Conservation (phyloP, 352 stramenopile species). For the Phytophthora macrochlamydospora region DNA sequence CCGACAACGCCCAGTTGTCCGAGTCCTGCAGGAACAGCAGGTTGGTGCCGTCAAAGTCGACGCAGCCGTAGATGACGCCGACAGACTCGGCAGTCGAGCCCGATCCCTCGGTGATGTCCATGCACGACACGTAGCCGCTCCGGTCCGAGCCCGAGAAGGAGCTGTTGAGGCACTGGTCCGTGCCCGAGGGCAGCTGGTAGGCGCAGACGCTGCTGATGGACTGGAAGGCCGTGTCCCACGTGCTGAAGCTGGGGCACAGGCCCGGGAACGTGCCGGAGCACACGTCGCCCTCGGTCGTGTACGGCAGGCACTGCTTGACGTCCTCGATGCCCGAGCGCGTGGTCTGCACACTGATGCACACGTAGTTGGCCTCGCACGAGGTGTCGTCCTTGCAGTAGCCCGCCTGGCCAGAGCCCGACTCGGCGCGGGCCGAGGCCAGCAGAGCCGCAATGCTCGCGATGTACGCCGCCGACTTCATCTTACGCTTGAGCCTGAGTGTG, state of each 20-base stretch:
- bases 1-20: constrained; percentile 56
- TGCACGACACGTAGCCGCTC: constrained; percentile 37
- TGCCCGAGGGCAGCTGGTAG: constrained; percentile 58
- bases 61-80: constrained; percentile 78
- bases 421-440: constrained; percentile 32
- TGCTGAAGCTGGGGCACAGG: constrained; percentile 78
- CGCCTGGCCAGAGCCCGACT: constrained; percentile 47
- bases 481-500: constrained; percentile 8
- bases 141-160: constrained; percentile 30
- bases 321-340: constrained; percentile 64
- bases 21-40: constrained; percentile 59
- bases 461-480: constrained; percentile 36
- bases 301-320: constrained; percentile 83
- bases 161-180: constrained; percentile 49
- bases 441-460: constrained; percentile 31
- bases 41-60: constrained; percentile 71
- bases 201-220: constrained; percentile 76
- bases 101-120: constrained; percentile 46
- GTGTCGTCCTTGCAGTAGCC: constrained; percentile 67
- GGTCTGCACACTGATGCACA: constrained; percentile 80
- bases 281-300: constrained; percentile 46
- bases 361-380: constrained; percentile 61
- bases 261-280: constrained; percentile 63
- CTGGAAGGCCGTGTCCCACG: constrained; percentile 64
- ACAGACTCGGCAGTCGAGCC: constrained; percentile 33